Evolutionary conservation across 192 early-diverging fungal species (phyloP), one percentile per base, ranked within the genome.

Genomic region (Lobosporangium transversale): DNA sequence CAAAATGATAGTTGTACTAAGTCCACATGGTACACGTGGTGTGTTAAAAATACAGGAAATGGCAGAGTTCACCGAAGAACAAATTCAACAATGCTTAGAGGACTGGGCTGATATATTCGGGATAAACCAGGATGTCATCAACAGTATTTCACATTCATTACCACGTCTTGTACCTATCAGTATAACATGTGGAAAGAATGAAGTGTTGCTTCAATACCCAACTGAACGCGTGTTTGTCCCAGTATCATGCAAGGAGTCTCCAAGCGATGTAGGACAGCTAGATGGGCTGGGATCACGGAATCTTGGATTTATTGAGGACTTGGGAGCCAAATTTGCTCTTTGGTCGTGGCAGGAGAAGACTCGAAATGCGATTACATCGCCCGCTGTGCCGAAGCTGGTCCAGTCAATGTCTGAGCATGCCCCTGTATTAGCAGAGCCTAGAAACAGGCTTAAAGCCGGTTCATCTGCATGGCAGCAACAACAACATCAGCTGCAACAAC

Each of bases 291-390:
- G 73, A 27, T 76, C 64, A 14, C 48, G 73, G 51, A 76, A 62
- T 42, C 65, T 62, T n/a, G 73, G 73, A 7, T 67, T 76, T 31
- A 62, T 66, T 26, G 73, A 76, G 31, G 73, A 76, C 40, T 31
- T 76, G 6, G 73, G 73, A 1, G 63, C 73, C 4, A 76, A 76
- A 20, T 76, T 67, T 51, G 73, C 64, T 1, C 14, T 76, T 33
- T 76, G 73, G 73, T 62, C 65, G 1, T 76, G 73, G 73, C 73
- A 76, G 31, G 73, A 76, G 54, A 66, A 61, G 33, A 67, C 73
- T 29, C 65, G 73, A 33, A 76, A 76, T 42, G 64, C 73, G 1
- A 76, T 76, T 35, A 52, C 59, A 43, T 66, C 73, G 3, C 73
- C 73, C 3, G 63, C 63, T 3, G 73, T 76, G 6, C 73, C 73